Base-by-base conservation (phyloP, 257 asterid genomes). In the Thymus mandschuricus region DNA sequence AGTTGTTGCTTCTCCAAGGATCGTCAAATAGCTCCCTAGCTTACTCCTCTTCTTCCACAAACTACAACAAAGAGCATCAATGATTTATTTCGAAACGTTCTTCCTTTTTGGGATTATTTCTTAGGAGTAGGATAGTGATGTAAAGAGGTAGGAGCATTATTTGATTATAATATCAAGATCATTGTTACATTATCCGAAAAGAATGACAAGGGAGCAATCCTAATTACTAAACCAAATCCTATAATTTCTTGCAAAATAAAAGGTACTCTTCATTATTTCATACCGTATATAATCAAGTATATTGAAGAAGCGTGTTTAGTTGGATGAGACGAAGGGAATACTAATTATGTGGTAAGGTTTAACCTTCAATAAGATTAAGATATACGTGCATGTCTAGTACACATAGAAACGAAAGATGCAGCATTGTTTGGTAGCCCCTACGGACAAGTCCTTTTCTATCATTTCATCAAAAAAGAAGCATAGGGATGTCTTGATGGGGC, bases 21-120 rank as follows among this genome's bases (percentile, higher is more conserved):
- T 87, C 94, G 1, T 76, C 89, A 48, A 85, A 84, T 65, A 81
- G 86, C 77, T 87, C 96, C 57, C 75, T 82, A 11, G 82, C 75
- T 66, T 86, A 87, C 81, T 83, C 93, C 3, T 83, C 90, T 45
- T 85, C 96, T 12, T 85, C 92, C 35, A 77, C 85, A 59, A 85
- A 76, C 74, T 85, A 76, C 77, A 59, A 78, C 45, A 72, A 57
- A 43, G 75, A 82, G 76, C 72, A 73, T 5, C 79, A 75, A 60
- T 75, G 77, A 57, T 65, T 60, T 57, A 12, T 72, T 45, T 70
- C 21, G 71, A 51, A 56, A 61, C 33, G 50, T 73, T 63, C 54
- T 50, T 6, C 21, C 21, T 27, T 33, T 52, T 35, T 33, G 13
- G 33, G 50, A 5, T 5, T 59, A 50, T 55, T 40, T 58, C 35